Conservation (phyloP, 2,329 filamentous ascomycete genomes). For the Phoma sp. region DNA sequence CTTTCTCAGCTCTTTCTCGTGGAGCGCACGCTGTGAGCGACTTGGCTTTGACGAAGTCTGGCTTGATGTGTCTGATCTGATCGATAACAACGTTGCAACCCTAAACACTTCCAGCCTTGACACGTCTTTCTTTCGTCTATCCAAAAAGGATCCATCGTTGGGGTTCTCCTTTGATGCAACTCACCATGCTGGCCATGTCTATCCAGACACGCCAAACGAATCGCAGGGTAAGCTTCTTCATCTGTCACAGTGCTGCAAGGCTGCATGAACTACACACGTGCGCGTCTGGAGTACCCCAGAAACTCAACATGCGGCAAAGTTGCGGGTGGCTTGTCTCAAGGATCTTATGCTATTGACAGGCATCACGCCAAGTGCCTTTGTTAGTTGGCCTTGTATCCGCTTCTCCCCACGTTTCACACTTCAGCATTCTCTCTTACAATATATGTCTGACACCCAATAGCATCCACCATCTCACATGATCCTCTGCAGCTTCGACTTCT, state of each 20-base stretch:
- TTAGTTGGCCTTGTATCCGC: background rate
- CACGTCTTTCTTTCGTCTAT: constrained; percentile 81
- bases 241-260: background rate
- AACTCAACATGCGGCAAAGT: constrained; percentile 4
- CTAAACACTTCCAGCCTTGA: constrained; percentile 70
- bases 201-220: constrained; percentile 47
- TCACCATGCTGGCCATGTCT: constrained; percentile 68
- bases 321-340: background rate
- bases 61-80: constrained; percentile 83
- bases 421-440: background rate
- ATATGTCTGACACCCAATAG: background rate
- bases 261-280: constrained; percentile 5
- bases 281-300: constrained; percentile 7
- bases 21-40: constrained; percentile 78
- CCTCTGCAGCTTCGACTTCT: constrained; percentile 66
- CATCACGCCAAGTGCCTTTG: background rate
- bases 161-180: constrained; percentile 83
- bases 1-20: constrained; percentile 75
- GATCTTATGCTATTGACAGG: background rate
- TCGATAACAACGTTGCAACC: constrained; percentile 78
- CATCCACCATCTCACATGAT: constrained; percentile 18
- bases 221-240: constrained; percentile 29
- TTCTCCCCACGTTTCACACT: constrained; percentile 8
- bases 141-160: constrained; percentile 72
- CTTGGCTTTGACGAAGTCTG: constrained; percentile 92